phyloP scores from a whole-genome alignment of 2,329 filamentous ascomycete species.

The Cadophora gregata region DNA sequence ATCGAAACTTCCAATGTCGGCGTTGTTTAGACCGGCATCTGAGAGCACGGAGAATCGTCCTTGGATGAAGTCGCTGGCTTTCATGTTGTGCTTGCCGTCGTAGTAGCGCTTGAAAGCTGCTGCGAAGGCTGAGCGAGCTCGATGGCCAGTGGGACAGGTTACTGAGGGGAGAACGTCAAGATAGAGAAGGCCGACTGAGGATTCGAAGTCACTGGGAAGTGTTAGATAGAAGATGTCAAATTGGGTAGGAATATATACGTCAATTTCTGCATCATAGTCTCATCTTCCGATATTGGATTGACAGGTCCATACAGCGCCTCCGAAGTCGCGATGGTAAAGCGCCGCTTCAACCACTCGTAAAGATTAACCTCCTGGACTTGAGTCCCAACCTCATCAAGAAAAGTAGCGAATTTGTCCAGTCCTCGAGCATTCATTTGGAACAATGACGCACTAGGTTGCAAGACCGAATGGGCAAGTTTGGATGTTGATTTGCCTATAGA shows the following conservation, averaged over 20 bases:
- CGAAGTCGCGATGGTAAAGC: constrained; percentile 48
- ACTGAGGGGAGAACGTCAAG: constrained; percentile 43
- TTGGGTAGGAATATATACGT: constrained; percentile 37
- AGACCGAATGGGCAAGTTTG: constrained; percentile 40
- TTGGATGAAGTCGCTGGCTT: constrained; percentile 35
- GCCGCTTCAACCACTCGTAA: constrained; percentile 47
- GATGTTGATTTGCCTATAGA: constrained; percentile 37
- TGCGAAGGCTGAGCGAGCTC: constrained; percentile 46
- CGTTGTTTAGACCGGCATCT: constrained; percentile 17
- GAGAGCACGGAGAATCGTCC: constrained; percentile 18
- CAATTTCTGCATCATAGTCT: constrained; percentile 46
- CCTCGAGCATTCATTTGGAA: constrained; percentile 46
- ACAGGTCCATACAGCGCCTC: constrained; percentile 51
- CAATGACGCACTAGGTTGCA: constrained; percentile 33
- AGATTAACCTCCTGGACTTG: constrained; percentile 45
- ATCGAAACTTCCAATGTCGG: constrained; percentile 42
- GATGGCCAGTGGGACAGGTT: constrained; percentile 41
- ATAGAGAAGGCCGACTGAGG: constrained; percentile 38
- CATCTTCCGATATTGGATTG: constrained; percentile 49
- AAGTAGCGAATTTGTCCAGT: constrained; percentile 44
- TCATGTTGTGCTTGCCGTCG: constrained; percentile 20
- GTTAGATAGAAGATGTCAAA: background rate
- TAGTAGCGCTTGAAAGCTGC: constrained; percentile 23
- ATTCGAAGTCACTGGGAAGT: constrained; percentile 39
- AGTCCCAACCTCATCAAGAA: constrained; percentile 37